Conservation (phyloP, 2,329 filamentous ascomycete species). For the Phaeosphaeria sp. region DNA sequence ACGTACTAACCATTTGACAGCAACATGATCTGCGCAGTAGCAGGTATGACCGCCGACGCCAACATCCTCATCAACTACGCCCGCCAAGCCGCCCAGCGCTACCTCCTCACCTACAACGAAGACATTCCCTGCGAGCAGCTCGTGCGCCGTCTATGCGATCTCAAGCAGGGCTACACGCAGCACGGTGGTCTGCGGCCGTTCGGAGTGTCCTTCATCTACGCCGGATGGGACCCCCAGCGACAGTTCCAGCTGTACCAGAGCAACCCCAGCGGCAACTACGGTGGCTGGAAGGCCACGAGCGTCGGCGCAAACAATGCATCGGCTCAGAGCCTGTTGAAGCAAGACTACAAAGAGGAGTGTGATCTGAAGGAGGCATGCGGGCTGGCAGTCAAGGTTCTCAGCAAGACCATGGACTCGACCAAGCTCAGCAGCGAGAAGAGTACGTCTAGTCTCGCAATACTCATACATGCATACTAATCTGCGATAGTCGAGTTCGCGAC, state of each 20-base stretch:
- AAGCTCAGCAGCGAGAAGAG: slow-evolving; percentile 99
- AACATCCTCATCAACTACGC: slow-evolving; percentile 99
- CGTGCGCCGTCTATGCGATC: slow-evolving; percentile 91
- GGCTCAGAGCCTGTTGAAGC: slow-evolving; percentile 95
- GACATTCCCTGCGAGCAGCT: slow-evolving; percentile 99
- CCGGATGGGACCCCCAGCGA: slow-evolving; percentile 92
- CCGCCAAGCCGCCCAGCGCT: slow-evolving; percentile 93
- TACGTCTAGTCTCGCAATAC: slow-evolving; percentile 59
- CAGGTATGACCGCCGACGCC: slow-evolving; percentile 98
- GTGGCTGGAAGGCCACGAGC: slow-evolving; percentile 98
- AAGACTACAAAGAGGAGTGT: slow-evolving; percentile 99
- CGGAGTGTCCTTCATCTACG: slow-evolving; percentile 99
- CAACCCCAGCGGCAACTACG: slow-evolving; percentile 98
- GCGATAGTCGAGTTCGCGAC: slow-evolving; percentile 92
- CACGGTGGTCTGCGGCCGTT: slow-evolving; percentile 98
- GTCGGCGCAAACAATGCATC: slow-evolving; percentile 98
- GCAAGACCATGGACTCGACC: slow-evolving; percentile 99
- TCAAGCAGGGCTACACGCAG: slow-evolving; percentile 99
- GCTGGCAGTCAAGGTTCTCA: slow-evolving; percentile 97
- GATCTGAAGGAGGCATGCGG: slow-evolving; percentile 94
- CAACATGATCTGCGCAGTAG: slow-evolving; percentile 99
- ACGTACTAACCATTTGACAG: slow-evolving; percentile 55
- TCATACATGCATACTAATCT: slow-evolving; percentile 27
- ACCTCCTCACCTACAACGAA: slow-evolving; percentile 99
- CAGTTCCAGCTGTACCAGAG: slow-evolving; percentile 99